Evolutionary conservation across 75 land plant genomes (phyloP).

Genomic region (Ceratopteris richardii): DNA sequence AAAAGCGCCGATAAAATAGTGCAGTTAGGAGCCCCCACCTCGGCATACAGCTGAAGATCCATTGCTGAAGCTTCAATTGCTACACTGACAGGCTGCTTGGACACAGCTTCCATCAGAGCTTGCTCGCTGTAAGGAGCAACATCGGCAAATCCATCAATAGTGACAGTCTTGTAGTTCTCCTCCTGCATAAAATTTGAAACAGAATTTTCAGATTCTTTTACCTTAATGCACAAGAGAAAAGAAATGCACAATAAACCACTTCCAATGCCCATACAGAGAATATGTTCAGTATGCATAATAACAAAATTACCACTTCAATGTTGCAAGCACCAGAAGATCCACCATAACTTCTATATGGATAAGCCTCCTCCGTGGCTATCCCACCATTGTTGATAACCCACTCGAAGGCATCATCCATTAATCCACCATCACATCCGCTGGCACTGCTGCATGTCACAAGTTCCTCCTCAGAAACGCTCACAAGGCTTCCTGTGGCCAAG

Average conservation of each 20-base stretch:
- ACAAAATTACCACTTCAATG: constrained; percentile 22
- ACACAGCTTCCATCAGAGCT: constrained; percentile 39
- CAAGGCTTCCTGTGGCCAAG: constrained; percentile 20
- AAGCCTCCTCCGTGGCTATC: constrained; percentile 39
- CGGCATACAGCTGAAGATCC: constrained; percentile 22
- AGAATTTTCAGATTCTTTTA: too few species aligned
- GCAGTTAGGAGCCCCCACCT: not conserved
- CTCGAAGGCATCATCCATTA: constrained; percentile 52
- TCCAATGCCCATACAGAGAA: too few species aligned
- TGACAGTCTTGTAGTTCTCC: constrained; percentile 5
- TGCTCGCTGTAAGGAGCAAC: constrained; percentile 35
- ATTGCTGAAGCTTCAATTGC: constrained; percentile 26
- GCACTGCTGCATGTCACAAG: constrained; percentile 31
- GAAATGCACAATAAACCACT: too few species aligned
- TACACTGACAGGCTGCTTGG: constrained; percentile 40
- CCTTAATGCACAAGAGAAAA: too few species aligned
- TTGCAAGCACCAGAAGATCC: constrained; percentile 35
- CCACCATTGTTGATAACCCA: constrained; percentile 47
- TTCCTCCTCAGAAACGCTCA: constrained; percentile 38
- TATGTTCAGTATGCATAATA: too few species aligned
- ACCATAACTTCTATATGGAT: constrained; percentile 39
- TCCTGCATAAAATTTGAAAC: too few species aligned
- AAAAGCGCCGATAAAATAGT: too few species aligned
- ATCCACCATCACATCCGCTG: constrained; percentile 59
- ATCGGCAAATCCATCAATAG: constrained; percentile 28